Evolutionary conservation across 768 basidiomycete genomes (phyloP).

Genomic region (Pleurotus citrinopileatus): DNA sequence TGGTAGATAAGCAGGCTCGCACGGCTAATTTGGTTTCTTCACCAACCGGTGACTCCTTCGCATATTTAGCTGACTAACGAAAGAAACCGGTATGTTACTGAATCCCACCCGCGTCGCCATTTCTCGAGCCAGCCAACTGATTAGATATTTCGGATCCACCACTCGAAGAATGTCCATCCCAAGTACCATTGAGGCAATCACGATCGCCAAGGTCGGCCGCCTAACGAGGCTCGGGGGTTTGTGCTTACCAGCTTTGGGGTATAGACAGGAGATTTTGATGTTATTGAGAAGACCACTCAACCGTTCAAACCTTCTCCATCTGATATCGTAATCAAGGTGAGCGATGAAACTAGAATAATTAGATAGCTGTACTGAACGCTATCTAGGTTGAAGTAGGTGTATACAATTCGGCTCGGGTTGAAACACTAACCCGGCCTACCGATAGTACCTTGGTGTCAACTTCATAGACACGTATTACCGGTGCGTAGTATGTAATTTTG

Average conservation of each 20-base stretch:
- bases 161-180: constrained; percentile 42
- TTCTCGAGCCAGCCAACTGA: constrained; percentile 13
- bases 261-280: constrained; percentile 71
- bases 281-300: constrained; percentile 63
- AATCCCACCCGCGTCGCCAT: not conserved
- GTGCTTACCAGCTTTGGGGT: not conserved
- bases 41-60: not conserved
- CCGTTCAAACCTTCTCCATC: constrained; percentile 59
- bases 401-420: not conserved
- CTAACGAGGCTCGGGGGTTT: not conserved
- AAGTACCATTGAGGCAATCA: constrained; percentile 64
- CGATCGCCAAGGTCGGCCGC: constrained; percentile 50
- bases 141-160: not conserved
- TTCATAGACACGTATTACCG: constrained; percentile 86
- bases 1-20: too few relatives aligned
- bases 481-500: constrained; percentile 29
- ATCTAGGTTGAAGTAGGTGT: constrained; percentile 3
- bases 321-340: constrained; percentile 53
- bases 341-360: not conserved
- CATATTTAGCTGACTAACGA: constrained; percentile 13
- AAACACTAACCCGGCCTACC: not conserved
- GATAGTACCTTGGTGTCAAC: constrained; percentile 75
- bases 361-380: not conserved
- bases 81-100: not conserved
- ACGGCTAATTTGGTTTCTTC: not conserved